A percentile compares a stretch with the other conserved stretches of the same genome.
Evolutionary conservation across 441 rosid genomes (phyloP).

Genomic region (Viola pubescens): DNA sequence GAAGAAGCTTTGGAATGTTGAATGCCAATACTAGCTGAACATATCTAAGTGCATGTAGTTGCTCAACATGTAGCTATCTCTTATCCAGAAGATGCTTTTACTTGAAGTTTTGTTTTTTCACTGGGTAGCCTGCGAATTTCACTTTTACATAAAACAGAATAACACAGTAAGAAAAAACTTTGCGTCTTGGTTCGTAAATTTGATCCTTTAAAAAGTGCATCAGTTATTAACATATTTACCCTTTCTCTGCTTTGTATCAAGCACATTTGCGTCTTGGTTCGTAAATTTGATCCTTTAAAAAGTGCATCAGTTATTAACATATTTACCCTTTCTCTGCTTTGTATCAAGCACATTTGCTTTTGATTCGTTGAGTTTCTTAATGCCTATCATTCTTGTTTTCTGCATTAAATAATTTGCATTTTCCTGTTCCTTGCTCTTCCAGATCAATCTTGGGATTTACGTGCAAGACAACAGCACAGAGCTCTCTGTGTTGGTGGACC

Average conservation of each 20-base stretch:
- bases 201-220: background rate
- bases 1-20: background rate
- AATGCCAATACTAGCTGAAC: background rate
- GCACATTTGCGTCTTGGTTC: background rate
- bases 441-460: constrained; percentile 86
- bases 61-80: background rate
- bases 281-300: background rate
- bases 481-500: constrained; percentile 81
- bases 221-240: background rate
- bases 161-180: background rate
- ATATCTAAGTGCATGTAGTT: constrained; percentile 1
- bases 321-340: background rate
- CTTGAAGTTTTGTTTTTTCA: too few species aligned
- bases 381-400: background rate
- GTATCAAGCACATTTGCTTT: background rate
- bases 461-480: constrained; percentile 55
- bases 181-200: background rate
- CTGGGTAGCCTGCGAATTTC: too few species aligned
- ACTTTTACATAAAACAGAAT: too few species aligned
- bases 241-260: background rate
- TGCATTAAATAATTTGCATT: background rate
- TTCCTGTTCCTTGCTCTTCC: constrained; percentile 19
- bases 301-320: background rate
- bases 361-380: background rate
- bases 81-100: too few species aligned